Conservation (phyloP, 1,284 basidiomycete genomes). For the Earliella scabrosa region DNA sequence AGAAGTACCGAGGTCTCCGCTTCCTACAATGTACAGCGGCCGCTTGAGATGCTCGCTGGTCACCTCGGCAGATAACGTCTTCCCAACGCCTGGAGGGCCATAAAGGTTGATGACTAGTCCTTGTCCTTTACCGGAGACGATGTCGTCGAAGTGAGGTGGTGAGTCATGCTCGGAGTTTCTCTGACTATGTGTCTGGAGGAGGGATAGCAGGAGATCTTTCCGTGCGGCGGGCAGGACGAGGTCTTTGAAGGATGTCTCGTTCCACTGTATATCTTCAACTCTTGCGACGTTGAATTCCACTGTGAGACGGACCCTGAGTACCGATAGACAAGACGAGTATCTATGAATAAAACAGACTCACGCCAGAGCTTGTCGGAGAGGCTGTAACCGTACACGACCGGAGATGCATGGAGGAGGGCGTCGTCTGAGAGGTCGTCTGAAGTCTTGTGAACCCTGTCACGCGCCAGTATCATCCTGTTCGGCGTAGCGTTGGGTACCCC, state of each 20-base stretch:
- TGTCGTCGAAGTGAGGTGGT: conserved; percentile 59
- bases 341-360: conserved; percentile 41
- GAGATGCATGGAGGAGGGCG: conserved; percentile 53
- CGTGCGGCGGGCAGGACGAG: conserved; percentile 55
- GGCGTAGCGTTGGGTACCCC: no score
- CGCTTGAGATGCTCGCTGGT: conserved; percentile 61
- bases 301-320: conserved; percentile 27
- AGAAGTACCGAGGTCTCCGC: conserved; percentile 57
- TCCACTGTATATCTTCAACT: conserved; percentile 56
- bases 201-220: conserved; percentile 57
- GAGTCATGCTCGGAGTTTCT: no score
- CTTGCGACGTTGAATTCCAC: conserved; percentile 60
- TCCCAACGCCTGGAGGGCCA: conserved; percentile 63
- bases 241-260: conserved; percentile 56
- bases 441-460: conserved; percentile 7
- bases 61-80: conserved; percentile 56
- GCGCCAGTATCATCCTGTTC: conserved; percentile 19
- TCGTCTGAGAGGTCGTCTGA: conserved; percentile 1
- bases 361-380: conserved; percentile 61
- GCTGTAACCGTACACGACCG: conserved; percentile 62
- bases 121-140: conserved; percentile 64
- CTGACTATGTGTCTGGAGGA: conserved; percentile 63
- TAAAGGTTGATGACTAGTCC: conserved; percentile 64
- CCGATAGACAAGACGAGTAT: no score
- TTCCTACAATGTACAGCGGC: conserved; percentile 62